Percentiles rank a stretch among this genome's conserved stretches.
These are phyloP conservation scores for Macrolepiota dolichaula DNA, from an alignment of 768 basidiomycete genomes.

Conservation along the genomic window DNA sequence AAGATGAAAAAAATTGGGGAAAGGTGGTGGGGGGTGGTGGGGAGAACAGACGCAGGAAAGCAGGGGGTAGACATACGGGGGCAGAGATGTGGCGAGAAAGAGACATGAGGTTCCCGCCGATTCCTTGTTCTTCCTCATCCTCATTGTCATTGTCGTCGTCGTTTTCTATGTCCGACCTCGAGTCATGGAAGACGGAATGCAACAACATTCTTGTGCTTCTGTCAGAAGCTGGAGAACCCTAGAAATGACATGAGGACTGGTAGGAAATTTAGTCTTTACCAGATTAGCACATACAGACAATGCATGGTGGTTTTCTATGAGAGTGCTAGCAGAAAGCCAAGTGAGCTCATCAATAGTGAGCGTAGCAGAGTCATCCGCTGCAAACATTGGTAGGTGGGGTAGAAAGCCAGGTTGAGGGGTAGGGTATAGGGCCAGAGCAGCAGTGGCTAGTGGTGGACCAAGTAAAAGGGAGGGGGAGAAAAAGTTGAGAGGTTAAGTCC, in stretches of 20 bases:
- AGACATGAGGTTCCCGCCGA: not conserved
- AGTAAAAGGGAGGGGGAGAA: slow-evolving; percentile 17
- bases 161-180: not conserved
- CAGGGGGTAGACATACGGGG: not conserved
- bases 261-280: not conserved
- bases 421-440: slow-evolving; percentile 13
- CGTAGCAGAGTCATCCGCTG: slow-evolving; percentile 26
- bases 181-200: not conserved
- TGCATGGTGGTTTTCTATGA: slow-evolving; percentile 13
- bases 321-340: slow-evolving; percentile 42
- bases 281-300: slow-evolving; percentile 4
- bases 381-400: slow-evolving; percentile 19
- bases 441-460: slow-evolving; percentile 7
- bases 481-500: slow-evolving; percentile 13
- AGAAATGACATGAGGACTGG: not conserved
- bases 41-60: not conserved
- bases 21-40: too few relatives aligned
- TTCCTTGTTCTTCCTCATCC: not conserved
- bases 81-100: not conserved
- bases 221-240: slow-evolving; percentile 7
- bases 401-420: slow-evolving; percentile 11
- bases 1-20: not conserved
- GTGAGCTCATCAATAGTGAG: slow-evolving; percentile 44
- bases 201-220: not conserved
- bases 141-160: not conserved